Evolutionary conservation across 2,329 filamentous ascomycete species (phyloP).

Genomic region (Clonostachys solani): DNA sequence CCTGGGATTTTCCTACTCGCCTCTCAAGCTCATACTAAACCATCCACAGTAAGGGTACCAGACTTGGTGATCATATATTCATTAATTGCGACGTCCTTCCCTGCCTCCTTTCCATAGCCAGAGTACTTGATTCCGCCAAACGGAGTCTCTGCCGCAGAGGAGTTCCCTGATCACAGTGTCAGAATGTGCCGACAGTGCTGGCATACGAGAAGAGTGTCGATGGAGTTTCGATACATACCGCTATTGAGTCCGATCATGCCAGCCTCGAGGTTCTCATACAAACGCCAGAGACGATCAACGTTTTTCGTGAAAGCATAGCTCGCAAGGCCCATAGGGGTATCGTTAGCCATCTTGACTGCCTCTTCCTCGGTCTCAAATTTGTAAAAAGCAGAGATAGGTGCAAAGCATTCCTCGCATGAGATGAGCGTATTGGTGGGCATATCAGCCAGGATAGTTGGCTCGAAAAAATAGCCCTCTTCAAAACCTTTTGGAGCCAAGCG

Average conservation of each 20-base stretch:
- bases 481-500: slow-evolving; percentile 45
- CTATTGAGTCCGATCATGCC: slow-evolving; percentile 33
- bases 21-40: too few relatives aligned
- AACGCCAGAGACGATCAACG: slow-evolving; percentile 31
- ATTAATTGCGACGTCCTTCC: slow-evolving; percentile 41
- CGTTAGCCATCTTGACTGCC: slow-evolving; percentile 62
- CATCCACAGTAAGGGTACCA: slow-evolving; percentile 34
- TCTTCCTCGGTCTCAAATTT: slow-evolving; percentile 67
- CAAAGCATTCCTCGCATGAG: slow-evolving; percentile 67
- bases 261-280: slow-evolving; percentile 44
- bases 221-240: neutral
- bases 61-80: slow-evolving; percentile 41
- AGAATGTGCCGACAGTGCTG: too few relatives aligned
- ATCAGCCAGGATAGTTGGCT: slow-evolving; percentile 63
- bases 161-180: slow-evolving; percentile 17
- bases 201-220: too few relatives aligned
- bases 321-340: slow-evolving; percentile 63
- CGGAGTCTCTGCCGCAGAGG: slow-evolving; percentile 34
- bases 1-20: too few relatives aligned
- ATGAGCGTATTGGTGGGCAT: slow-evolving; percentile 65
- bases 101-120: slow-evolving; percentile 40
- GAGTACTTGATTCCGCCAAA: slow-evolving; percentile 45
- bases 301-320: slow-evolving; percentile 64
- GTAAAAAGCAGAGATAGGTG: slow-evolving; percentile 66
- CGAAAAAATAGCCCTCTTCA: slow-evolving; percentile 59